phyloP scores from a whole-genome alignment of 805 yeast genomes.

The Saccharomyces jurei region DNA sequence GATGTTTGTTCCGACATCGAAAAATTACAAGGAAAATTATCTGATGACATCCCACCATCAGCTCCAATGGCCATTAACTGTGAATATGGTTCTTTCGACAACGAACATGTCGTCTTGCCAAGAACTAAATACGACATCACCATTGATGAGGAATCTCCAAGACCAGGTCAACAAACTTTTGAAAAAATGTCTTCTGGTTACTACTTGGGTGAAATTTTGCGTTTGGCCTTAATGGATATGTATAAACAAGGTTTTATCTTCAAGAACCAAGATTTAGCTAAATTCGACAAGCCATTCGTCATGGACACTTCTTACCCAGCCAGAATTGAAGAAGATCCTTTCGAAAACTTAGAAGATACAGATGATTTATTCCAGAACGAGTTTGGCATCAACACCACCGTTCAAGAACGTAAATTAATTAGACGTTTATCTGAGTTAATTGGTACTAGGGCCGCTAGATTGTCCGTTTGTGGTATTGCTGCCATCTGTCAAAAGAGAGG shows the following conservation, averaged over 20 bases:
- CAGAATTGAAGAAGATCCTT: constrained; percentile 78
- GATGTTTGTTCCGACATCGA: constrained; percentile 67
- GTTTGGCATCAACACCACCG: constrained; percentile 57
- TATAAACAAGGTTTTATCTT: constrained; percentile 57
- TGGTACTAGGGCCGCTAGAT: constrained; percentile 86
- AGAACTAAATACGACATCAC: constrained; percentile 78
- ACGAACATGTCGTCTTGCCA: constrained; percentile 74
- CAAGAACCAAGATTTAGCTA: constrained; percentile 54
- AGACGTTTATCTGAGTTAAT: constrained; percentile 76
- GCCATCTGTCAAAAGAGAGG: constrained; percentile 85
- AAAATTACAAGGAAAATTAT: constrained; percentile 64
- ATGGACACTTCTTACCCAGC: constrained; percentile 89
- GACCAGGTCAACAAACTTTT: constrained; percentile 91
- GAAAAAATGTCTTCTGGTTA: constrained; percentile 97
- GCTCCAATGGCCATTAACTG: constrained; percentile 91
- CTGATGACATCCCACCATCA: constrained; percentile 51
- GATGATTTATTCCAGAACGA: constrained; percentile 51
- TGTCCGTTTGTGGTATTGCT: constrained; percentile 89
- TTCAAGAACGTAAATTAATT: constrained; percentile 72
- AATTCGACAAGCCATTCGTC: constrained; percentile 52
- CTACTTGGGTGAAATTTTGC: constrained; percentile 83
- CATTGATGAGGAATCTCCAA: constrained; percentile 78
- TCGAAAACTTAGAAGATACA: constrained; percentile 69
- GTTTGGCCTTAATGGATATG: constrained; percentile 71
- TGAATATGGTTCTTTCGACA: constrained; percentile 95